Conservation (phyloP, 73 alveolate genomes). For the Tetrahymena thermophila region DNA sequence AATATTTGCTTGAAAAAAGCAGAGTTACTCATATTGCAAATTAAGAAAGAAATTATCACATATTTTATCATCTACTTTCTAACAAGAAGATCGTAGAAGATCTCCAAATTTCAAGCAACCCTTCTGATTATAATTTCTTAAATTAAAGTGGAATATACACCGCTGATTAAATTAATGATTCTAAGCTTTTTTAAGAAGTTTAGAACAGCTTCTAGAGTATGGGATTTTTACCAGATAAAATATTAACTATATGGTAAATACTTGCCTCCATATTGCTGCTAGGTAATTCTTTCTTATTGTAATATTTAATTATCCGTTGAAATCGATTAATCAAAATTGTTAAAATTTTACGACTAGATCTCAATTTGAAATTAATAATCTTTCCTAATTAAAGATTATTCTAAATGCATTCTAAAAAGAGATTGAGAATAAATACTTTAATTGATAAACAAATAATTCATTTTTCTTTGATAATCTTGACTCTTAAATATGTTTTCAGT, state of each 20-base stretch:
- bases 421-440: too few species aligned
- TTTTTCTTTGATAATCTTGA: too few species aligned
- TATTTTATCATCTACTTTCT: constrained; percentile 76
- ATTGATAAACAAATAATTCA: too few species aligned
- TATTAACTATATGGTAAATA: constrained; percentile 39
- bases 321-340: constrained; percentile 46
- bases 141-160: constrained; percentile 17
- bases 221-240: constrained; percentile 47
- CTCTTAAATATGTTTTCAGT: too few species aligned
- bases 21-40: constrained; percentile 71
- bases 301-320: constrained; percentile 64
- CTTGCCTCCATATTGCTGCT: constrained; percentile 56
- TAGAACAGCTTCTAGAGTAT: constrained; percentile 1
- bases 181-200: constrained; percentile 18
- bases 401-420: too few species aligned
- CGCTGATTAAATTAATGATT: constrained; percentile 23
- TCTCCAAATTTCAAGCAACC: background rate
- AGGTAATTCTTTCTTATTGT: constrained; percentile 60
- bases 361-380: too few species aligned
- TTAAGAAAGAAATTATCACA: constrained; percentile 93
- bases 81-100: background rate
- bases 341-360: constrained; percentile 41
- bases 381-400: too few species aligned
- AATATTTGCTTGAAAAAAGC: constrained; percentile 85
- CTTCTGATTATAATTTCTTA: constrained; percentile 4